A percentile compares a stretch with the other conserved stretches of the same genome.
Evolutionary conservation across 768 basidiomycete genomes (phyloP).

Genomic region (Kwoniella sp.): DNA sequence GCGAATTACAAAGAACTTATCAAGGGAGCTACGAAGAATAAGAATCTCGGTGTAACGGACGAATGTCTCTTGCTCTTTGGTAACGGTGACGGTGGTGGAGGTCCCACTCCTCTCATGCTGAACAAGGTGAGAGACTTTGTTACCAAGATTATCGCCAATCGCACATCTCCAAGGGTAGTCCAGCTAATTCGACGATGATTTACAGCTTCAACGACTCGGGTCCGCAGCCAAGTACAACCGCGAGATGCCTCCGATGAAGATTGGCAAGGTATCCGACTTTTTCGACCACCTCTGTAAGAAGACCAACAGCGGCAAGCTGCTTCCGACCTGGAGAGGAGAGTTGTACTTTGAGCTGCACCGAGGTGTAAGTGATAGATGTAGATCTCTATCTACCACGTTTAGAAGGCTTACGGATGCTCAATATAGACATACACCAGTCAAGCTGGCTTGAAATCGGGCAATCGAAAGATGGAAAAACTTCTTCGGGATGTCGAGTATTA

Average conservation of each 20-base stretch:
- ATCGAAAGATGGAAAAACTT: constrained; percentile 85
- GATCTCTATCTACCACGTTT: too few species aligned
- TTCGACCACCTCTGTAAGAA: constrained; percentile 70
- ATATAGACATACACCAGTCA: constrained; percentile 91
- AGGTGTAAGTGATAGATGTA: constrained; percentile 18
- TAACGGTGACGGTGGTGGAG: constrained; percentile 80
- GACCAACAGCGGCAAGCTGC: constrained; percentile 65
- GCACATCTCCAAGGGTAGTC: background rate
- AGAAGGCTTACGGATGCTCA: too few species aligned
- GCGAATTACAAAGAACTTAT: constrained; percentile 9
- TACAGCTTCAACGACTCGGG: constrained; percentile 65
- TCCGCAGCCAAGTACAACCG: constrained; percentile 11
- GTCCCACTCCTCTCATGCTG: constrained; percentile 66
- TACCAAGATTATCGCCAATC: too few species aligned
- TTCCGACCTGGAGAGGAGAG: constrained; percentile 90
- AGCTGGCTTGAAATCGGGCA: constrained; percentile 92
- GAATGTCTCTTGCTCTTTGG: constrained; percentile 83
- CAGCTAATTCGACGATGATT: background rate
- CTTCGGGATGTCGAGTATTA: constrained; percentile 80
- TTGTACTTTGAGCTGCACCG: constrained; percentile 76
- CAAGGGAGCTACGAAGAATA: constrained; percentile 16
- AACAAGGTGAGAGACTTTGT: constrained; percentile 98
- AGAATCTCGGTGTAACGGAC: constrained; percentile 48
- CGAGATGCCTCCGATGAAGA: constrained; percentile 63
- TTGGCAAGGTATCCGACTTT: constrained; percentile 79